Evolutionary conservation across 2,329 filamentous ascomycete genomes (phyloP), one percentile per base, ranked within the genome.

Genomic region (Botrytis sinoallii): DNA sequence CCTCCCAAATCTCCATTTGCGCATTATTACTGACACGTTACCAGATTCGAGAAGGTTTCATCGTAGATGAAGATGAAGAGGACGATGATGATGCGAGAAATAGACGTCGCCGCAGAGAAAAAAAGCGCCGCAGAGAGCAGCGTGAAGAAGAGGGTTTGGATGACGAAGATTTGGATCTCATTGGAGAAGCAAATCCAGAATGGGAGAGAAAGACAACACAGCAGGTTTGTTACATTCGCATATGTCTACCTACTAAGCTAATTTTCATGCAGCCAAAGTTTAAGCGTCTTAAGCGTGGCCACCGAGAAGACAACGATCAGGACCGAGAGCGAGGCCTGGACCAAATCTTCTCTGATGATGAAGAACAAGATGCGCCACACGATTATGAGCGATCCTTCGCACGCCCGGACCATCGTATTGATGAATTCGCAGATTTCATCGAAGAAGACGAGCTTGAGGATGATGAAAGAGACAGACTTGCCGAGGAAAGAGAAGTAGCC

Each of bases 341-440:
- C 77, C 92, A 98, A 78, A 98, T 99, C 77, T 99, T 99, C 83
- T 95, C 93, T 52, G 95, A 97, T 77, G 95, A 98, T 71, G 95
- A 98, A 75, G 95, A 97, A 72, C 90, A 92, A 29, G 89, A 88
- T 73, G 87, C 85, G 6, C 82, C 81, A 29, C 86, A 88, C 60
- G 85, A 85, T 48, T 80, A 79, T 73, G 84, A 83, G 42, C 79
- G 81, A 63, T 79, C 79, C 25, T 80, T 79, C 63, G 77, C 82
- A 64, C 81, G 83, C 46, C 78, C 79, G 32, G 84, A 85, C 74
- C 88, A 92, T 74, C 86, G 86, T 75, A 88, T 89, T 65, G 93
- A 97, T 82, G 94, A 97, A 80, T 93, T 97, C 82, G 94, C 94
- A 75, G 95, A 95, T 81, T 99, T 99, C 83, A 99, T 99, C 80